Evolutionary conservation across 257 asterid species (phyloP).

Genomic region (Echites panduratus): DNA sequence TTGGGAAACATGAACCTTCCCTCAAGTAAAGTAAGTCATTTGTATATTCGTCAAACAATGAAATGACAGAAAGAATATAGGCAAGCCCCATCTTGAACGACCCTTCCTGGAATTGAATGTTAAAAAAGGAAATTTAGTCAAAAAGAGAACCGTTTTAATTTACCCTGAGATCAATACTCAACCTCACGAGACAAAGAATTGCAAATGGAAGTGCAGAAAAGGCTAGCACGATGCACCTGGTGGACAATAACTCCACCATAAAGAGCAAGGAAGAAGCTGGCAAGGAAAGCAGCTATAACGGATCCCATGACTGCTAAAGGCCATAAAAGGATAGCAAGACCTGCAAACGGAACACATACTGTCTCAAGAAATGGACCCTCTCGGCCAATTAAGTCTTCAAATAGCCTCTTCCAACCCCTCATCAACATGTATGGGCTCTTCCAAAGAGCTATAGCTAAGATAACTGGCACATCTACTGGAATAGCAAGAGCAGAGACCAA

Average conservation of each 20-base stretch:
- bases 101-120: slow-evolving; percentile 49
- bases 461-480: slow-evolving; percentile 54
- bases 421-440: slow-evolving; percentile 88
- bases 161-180: neutral
- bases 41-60: slow-evolving; percentile 76
- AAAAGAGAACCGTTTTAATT: neutral
- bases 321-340: slow-evolving; percentile 78
- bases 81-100: slow-evolving; percentile 77
- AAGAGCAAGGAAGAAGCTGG: slow-evolving; percentile 70
- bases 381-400: slow-evolving; percentile 75
- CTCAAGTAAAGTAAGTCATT: slow-evolving; percentile 69
- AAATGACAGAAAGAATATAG: slow-evolving; percentile 55
- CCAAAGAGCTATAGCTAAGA: slow-evolving; percentile 72
- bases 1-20: slow-evolving; percentile 87
- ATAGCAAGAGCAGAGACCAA: slow-evolving; percentile 55
- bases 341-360: slow-evolving; percentile 86
- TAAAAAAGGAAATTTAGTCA: neutral
- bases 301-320: slow-evolving; percentile 80
- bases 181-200: neutral
- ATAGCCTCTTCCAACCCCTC: slow-evolving; percentile 82
- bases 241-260: slow-evolving; percentile 71
- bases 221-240: slow-evolving; percentile 36
- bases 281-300: slow-evolving; percentile 51
- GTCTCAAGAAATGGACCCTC: slow-evolving; percentile 94
- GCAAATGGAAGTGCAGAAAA: neutral